These are phyloP conservation scores for Exserohilum rostratum DNA, from an alignment of 2,329 filamentous ascomycete genomes.

Conservation along the genomic window DNA sequence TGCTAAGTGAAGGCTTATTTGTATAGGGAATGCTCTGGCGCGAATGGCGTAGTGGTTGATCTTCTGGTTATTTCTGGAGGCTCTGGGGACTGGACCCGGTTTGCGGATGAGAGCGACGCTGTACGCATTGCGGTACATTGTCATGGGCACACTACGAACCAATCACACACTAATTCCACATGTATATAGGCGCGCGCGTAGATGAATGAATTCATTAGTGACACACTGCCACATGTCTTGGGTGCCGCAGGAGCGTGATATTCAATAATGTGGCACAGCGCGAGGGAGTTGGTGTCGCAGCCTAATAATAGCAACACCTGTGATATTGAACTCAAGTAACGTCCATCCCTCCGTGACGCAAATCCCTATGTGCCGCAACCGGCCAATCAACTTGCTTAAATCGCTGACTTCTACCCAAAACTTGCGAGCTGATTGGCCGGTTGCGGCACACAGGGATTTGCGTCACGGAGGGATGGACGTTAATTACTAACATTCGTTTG, in stretches of 20 bases:
- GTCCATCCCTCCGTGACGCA: not conserved
- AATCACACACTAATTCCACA: not conserved
- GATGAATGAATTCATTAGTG: not conserved
- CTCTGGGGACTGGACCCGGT: not conserved
- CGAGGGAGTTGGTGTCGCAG: not conserved
- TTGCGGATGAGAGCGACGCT: not conserved
- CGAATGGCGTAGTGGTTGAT: not conserved
- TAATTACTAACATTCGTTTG: not conserved
- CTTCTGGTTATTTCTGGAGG: not conserved
- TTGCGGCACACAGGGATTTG: not conserved
- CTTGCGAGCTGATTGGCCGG: not conserved
- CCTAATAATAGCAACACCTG: not conserved
- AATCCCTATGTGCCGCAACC: not conserved
- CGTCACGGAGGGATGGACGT: not conserved
- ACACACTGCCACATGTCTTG: not conserved
- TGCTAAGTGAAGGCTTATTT: not conserved
- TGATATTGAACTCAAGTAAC: not conserved
- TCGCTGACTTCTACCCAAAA: not conserved
- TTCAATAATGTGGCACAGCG: not conserved
- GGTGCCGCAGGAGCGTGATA: not conserved
- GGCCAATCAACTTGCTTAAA: not conserved
- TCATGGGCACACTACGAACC: not conserved
- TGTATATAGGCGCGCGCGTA: not conserved
- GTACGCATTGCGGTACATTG: not conserved
- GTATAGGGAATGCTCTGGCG: not conserved